phyloP scores from a whole-genome alignment of 2,329 filamentous ascomycete genomes.

The Colletotrichum camelliae region DNA sequence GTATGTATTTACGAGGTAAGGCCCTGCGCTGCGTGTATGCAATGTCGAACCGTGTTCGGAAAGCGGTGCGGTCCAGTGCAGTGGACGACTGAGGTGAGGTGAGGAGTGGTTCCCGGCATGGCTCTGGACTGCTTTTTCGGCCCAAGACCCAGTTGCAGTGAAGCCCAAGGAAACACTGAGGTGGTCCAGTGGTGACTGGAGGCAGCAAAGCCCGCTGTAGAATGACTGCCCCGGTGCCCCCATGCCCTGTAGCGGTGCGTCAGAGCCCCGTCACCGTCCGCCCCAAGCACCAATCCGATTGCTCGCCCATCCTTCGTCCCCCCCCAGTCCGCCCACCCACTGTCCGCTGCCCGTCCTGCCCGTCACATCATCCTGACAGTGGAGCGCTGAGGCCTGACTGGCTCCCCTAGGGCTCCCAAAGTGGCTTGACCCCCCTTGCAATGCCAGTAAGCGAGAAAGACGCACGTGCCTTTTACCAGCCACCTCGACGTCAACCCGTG shows the following conservation, averaged over 20 bases:
- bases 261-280: not conserved
- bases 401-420: not conserved
- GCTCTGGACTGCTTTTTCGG: not conserved
- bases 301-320: not conserved
- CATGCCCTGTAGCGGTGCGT: not conserved
- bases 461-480: slow-evolving; percentile 17
- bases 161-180: not conserved
- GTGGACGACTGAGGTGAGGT: not conserved
- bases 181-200: not conserved
- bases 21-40: not conserved
- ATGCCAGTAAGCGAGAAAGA: not conserved
- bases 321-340: not conserved
- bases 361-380: slow-evolving; percentile 20
- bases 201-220: not conserved
- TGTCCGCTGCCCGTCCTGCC: slow-evolving; percentile 10
- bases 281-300: not conserved
- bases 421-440: slow-evolving; percentile 8
- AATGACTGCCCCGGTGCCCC: not conserved
- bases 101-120: not conserved
- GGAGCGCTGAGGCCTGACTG: not conserved
- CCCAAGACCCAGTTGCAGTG: slow-evolving; percentile 15
- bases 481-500: not conserved
- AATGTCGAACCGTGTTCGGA: slow-evolving; percentile 19
- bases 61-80: not conserved
- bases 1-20: slow-evolving; percentile 2